These are phyloP conservation scores for Ustilago curta DNA, from an alignment of 1,284 basidiomycete species.

Conservation along the genomic window DNA sequence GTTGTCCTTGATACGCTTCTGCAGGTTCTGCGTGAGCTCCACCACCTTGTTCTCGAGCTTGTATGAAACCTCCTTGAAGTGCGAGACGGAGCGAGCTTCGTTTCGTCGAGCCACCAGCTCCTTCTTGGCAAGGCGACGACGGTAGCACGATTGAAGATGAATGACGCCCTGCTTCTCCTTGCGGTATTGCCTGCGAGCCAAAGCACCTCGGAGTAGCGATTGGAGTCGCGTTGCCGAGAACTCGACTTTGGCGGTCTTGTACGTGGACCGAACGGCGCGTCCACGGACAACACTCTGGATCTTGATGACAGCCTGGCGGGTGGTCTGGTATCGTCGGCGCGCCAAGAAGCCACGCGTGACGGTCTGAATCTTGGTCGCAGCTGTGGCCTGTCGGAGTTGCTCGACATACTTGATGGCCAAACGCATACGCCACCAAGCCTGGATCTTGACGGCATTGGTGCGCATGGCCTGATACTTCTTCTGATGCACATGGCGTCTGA, in stretches of 20 bases:
- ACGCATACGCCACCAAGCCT: slow-evolving; percentile 92
- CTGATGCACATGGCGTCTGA: slow-evolving; percentile 84
- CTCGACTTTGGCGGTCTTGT: slow-evolving; percentile 75
- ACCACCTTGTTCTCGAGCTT: slow-evolving; percentile 99
- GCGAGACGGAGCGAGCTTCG: slow-evolving; percentile 95
- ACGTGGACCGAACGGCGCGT: slow-evolving; percentile 78
- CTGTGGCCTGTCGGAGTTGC: slow-evolving; percentile 78
- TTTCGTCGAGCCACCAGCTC: slow-evolving; percentile 84
- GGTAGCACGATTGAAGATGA: slow-evolving; percentile 89
- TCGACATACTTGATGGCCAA: slow-evolving; percentile 81
- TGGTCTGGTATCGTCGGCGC: slow-evolving; percentile 77
- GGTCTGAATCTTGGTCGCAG: slow-evolving; percentile 83
- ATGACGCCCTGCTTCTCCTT: slow-evolving; percentile 81
- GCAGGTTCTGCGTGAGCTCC: slow-evolving; percentile 95
- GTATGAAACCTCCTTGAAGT: slow-evolving; percentile 99
- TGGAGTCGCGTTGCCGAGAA: slow-evolving; percentile 83
- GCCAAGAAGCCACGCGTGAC: slow-evolving; percentile 80
- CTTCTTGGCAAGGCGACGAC: slow-evolving; percentile 86
- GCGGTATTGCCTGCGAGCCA: slow-evolving; percentile 77
- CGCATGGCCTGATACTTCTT: slow-evolving; percentile 83
- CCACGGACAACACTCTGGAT: slow-evolving; percentile 89
- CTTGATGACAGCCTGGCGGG: slow-evolving; percentile 77
- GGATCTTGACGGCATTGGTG: slow-evolving; percentile 82
- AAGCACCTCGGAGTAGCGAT: slow-evolving; percentile 84
- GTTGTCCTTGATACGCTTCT: slow-evolving; percentile 90